Evolutionary conservation across 768 basidiomycete genomes (phyloP).

Genomic region (Coprinopsis strossmayeri): DNA sequence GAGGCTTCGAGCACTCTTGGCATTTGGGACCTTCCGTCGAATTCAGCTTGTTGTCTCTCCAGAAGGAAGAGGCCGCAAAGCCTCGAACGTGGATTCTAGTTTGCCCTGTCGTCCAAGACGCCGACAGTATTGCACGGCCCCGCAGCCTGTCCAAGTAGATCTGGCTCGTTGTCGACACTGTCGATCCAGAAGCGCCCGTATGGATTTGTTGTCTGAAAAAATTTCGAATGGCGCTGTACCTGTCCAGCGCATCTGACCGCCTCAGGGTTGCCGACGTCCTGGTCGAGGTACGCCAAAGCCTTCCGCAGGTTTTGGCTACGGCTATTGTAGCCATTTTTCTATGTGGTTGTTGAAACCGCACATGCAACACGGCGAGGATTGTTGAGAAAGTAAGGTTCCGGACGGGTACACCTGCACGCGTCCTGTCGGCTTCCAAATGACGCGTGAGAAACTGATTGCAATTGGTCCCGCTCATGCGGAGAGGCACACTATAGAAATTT

Average conservation of each 20-base stretch:
- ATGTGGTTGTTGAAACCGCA: slow-evolving; percentile 4
- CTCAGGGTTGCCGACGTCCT: neutral
- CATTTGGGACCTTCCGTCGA: neutral
- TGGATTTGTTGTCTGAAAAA: slow-evolving; percentile 41
- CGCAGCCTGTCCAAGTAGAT: neutral
- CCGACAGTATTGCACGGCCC: neutral
- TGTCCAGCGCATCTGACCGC: slow-evolving; percentile 29
- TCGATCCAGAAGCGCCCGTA: neutral
- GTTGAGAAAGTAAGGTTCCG: too few species aligned
- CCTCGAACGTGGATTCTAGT: neutral
- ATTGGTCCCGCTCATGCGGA: too few species aligned
- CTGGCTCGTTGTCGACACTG: slow-evolving; percentile 2
- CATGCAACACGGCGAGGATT: neutral
- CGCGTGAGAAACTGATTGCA: too few species aligned
- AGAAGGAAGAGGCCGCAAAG: neutral
- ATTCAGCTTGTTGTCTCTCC: neutral
- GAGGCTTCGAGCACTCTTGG: neutral
- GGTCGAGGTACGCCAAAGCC: neutral
- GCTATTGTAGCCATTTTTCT: slow-evolving; percentile 1
- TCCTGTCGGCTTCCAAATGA: too few species aligned
- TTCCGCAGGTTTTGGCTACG: slow-evolving; percentile 3
- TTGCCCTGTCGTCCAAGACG: neutral
- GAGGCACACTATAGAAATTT: too few species aligned
- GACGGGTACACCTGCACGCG: too few species aligned
- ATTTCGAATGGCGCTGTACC: slow-evolving; percentile 50